Conservation (phyloP, 768 basidiomycete species). For the Lyophyllum decastes region DNA sequence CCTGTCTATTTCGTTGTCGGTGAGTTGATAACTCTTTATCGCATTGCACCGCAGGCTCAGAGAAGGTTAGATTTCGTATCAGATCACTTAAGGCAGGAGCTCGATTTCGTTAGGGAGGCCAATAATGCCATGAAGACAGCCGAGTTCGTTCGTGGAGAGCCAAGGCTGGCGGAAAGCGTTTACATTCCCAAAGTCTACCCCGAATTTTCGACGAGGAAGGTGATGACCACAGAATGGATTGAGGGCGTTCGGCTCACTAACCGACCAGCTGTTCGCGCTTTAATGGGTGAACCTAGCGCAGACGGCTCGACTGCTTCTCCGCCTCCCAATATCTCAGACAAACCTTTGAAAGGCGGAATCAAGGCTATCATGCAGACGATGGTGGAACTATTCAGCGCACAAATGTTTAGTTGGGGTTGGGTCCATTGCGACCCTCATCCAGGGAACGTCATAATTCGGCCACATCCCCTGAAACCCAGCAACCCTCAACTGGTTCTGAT, state of each 20-base stretch:
- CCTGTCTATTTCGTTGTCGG: slow-evolving; percentile 82
- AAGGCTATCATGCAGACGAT: slow-evolving; percentile 79
- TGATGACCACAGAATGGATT: slow-evolving; percentile 88
- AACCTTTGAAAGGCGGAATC: slow-evolving; percentile 60
- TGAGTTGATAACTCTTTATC: slow-evolving; percentile 29
- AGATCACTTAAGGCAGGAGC: slow-evolving; percentile 79
- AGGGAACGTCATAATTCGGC: slow-evolving; percentile 77
- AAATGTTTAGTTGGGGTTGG: slow-evolving; percentile 92
- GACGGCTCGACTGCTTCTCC: slow-evolving; percentile 16
- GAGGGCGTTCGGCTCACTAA: slow-evolving; percentile 76
- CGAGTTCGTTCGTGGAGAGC: slow-evolving; percentile 67
- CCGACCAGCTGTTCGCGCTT: slow-evolving; percentile 49
- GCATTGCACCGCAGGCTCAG: neutral
- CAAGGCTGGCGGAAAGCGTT: slow-evolving; percentile 66
- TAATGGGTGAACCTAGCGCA: slow-evolving; percentile 53
- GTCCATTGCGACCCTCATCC: slow-evolving; percentile 81
- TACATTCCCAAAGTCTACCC: slow-evolving; percentile 78
- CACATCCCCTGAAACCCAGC: slow-evolving; percentile 45
- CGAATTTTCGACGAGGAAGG: slow-evolving; percentile 70
- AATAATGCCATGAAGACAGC: slow-evolving; percentile 74
- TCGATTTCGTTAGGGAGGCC: slow-evolving; percentile 82
- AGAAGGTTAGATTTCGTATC: slow-evolving; percentile 66
- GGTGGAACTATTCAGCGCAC: slow-evolving; percentile 85
- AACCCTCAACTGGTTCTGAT: slow-evolving; percentile 75
- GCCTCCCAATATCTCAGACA: slow-evolving; percentile 27